Conservation (phyloP, 129 eudicot genomes). For the Arctium lappa region DNA sequence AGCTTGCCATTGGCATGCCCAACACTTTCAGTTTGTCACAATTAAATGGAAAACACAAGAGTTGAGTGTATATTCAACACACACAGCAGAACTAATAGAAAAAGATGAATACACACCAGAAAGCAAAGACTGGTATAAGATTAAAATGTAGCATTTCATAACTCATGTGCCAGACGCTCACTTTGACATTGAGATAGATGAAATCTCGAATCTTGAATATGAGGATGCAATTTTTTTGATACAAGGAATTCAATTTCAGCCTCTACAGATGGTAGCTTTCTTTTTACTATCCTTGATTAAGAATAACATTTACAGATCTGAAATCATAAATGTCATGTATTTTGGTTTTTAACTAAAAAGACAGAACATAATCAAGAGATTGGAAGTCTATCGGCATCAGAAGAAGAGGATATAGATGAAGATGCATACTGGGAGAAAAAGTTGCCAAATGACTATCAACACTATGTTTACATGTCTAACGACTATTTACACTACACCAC, state of each 20-base stretch:
- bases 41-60: slow-evolving; percentile 1
- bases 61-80: not conserved
- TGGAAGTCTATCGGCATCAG: not conserved
- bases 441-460: not conserved
- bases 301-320: not conserved
- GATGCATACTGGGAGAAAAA: slow-evolving; percentile 5
- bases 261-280: slow-evolving; percentile 6
- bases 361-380: not conserved
- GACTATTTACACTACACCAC: too few species aligned
- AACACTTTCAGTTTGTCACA: not conserved
- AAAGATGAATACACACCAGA: not conserved
- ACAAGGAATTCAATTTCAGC: slow-evolving; percentile 6
- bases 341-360: not conserved
- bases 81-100: not conserved
- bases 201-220: not conserved
- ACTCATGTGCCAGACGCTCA: not conserved
- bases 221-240: not conserved
- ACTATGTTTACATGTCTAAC: not conserved
- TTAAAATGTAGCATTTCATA: slow-evolving; percentile 1
- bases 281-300: not conserved
- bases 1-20: not conserved
- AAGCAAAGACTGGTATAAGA: not conserved
- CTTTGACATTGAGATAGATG: not conserved
- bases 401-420: too few species aligned
- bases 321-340: not conserved